These are phyloP conservation scores for Candida silvicultrix DNA, from an alignment of 805 yeast species.

Conservation along the genomic window DNA sequence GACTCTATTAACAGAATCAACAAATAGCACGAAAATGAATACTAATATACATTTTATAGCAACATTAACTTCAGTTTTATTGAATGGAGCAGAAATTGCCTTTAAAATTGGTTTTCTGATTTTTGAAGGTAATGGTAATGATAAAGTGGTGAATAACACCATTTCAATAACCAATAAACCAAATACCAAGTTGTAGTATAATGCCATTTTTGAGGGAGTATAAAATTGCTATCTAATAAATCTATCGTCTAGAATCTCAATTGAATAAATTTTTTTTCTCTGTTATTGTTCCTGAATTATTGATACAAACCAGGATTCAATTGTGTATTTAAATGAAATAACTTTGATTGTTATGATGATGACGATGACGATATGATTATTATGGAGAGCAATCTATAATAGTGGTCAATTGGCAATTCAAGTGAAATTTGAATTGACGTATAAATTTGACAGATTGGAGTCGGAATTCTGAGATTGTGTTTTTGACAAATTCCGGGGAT, in stretches of 20 bases:
- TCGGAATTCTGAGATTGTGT: too few relatives aligned
- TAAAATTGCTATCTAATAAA: too few relatives aligned
- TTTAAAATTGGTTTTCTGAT: conserved; percentile 63
- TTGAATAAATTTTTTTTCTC: too few relatives aligned
- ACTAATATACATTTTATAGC: conserved; percentile 77
- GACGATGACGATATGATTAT: not conserved
- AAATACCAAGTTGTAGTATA: conserved; percentile 41
- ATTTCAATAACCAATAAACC: conserved; percentile 74
- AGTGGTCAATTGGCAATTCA: too few relatives aligned
- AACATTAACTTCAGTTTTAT: conserved; percentile 64
- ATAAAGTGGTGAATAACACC: conserved; percentile 69
- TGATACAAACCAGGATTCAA: not conserved
- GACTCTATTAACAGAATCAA: conserved; percentile 86
- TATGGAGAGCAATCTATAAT: not conserved
- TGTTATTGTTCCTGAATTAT: not conserved
- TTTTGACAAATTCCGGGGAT: too few relatives aligned
- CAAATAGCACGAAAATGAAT: conserved; percentile 75
- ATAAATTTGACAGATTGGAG: not conserved
- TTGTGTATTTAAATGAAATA: not conserved
- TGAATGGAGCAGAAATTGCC: conserved; percentile 61
- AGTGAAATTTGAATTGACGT: not conserved
- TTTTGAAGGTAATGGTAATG: conserved; percentile 78
- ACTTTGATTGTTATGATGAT: not conserved
- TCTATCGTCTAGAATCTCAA: too few relatives aligned
- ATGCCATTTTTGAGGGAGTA: conserved; percentile 22